Conservation (phyloP, 2,329 filamentous ascomycete genomes). For the Pseudofabraea citricarpa region DNA sequence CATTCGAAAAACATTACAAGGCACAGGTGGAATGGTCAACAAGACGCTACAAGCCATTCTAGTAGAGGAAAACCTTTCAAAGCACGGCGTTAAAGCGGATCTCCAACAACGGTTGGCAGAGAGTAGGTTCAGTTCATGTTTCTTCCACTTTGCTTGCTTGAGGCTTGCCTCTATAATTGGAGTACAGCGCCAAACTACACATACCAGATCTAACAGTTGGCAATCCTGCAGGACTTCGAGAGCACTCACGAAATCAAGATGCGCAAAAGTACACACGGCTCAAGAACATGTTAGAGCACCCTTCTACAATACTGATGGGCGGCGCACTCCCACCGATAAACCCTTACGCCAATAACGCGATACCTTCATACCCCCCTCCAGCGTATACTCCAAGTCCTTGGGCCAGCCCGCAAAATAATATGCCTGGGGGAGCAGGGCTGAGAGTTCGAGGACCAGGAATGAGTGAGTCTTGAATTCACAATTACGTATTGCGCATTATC, state of each 20-base stretch:
- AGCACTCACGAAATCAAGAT: slow-evolving; percentile 17
- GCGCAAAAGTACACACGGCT: slow-evolving; percentile 20
- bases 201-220: not conserved
- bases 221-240: slow-evolving; percentile 15
- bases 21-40: slow-evolving; percentile 21
- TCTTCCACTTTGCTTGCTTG: slow-evolving; percentile 12
- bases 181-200: not conserved
- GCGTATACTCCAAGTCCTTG: not conserved
- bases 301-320: slow-evolving; percentile 6
- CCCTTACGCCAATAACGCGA: not conserved
- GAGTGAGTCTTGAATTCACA: no score
- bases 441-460: not conserved
- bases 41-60: slow-evolving; percentile 45
- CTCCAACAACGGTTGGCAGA: slow-evolving; percentile 74
- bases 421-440: not conserved
- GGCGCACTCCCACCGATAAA: slow-evolving; percentile 6
- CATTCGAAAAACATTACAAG: slow-evolving; percentile 20
- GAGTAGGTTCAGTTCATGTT: slow-evolving; percentile 51
- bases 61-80: slow-evolving; percentile 65
- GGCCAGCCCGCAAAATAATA: not conserved
- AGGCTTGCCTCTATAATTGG: no score
- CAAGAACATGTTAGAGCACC: slow-evolving; percentile 20
- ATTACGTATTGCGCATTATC: no score
- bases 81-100: slow-evolving; percentile 79
- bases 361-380: not conserved